These are phyloP conservation scores for Claviceps purpurea DNA, from an alignment of 2,329 filamentous ascomycete species.

Conservation along the genomic window DNA sequence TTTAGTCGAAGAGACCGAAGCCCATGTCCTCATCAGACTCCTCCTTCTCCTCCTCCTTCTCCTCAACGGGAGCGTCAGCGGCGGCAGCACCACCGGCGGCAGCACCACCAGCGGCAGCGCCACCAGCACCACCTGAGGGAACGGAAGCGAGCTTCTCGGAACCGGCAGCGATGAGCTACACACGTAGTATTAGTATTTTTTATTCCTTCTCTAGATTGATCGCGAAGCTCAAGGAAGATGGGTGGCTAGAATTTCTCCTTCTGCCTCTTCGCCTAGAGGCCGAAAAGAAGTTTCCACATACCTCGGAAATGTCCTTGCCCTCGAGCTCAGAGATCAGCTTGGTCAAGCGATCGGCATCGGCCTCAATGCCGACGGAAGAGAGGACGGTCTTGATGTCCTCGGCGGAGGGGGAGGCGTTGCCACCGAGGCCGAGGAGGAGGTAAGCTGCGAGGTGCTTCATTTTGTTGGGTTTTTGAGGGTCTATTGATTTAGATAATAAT, in stretches of 20 bases:
- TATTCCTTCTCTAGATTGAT: not conserved
- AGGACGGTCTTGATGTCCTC: constrained; percentile 80
- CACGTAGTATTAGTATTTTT: constrained; percentile 9
- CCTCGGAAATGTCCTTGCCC: constrained; percentile 88
- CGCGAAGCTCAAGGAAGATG: too few species aligned
- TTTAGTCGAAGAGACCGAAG: constrained; percentile 66
- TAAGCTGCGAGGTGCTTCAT: constrained; percentile 99
- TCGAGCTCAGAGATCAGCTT: constrained; percentile 82
- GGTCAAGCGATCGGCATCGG: constrained; percentile 72
- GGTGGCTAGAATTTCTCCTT: too few species aligned
- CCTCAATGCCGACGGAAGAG: constrained; percentile 87
- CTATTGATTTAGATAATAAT: not conserved
- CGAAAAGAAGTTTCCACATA: constrained; percentile 30
- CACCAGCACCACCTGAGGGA: constrained; percentile 77
- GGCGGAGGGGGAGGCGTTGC: constrained; percentile 80
- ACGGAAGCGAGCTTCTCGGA: constrained; percentile 93
- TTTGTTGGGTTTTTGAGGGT: constrained; percentile 36
- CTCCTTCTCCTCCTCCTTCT: constrained; percentile 75
- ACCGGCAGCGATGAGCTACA: constrained; percentile 80
- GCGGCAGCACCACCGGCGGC: constrained; percentile 54
- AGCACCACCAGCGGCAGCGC: constrained; percentile 52
- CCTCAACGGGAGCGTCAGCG: constrained; percentile 37
- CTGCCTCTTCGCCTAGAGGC: not conserved
- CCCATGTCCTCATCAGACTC: constrained; percentile 66
- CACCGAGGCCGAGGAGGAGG: constrained; percentile 89